Evolutionary conservation across 208 protist genomes (phyloP), one percentile per base, ranked within the genome.

Genomic region (Blastocrithidia nonstop): DNA sequence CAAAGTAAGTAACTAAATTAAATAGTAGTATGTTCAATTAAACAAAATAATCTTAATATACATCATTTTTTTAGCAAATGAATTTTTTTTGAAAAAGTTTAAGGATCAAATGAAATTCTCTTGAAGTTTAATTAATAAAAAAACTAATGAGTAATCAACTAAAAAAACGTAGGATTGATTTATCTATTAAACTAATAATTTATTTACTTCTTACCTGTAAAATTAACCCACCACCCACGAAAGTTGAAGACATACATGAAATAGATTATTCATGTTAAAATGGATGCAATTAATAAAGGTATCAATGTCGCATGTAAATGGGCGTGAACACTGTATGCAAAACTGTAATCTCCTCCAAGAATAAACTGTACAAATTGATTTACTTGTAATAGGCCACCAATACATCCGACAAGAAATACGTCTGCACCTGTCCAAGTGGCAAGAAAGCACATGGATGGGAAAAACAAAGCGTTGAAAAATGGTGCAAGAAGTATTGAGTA

Each of bases 371-470:
- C 61, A 45, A 97, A 95, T 42, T 90, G 88, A 7, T 74, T 61
- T 3, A 96, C 50, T 63, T 97, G 81, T 17, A 96, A 39, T 8
- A 96, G 63, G 1, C 88, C 87, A 7, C 76, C 71, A 15, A 95
- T 37, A 37, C 94, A 81, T 20, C 72, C 77, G 1, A 96, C 25
- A 11, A 95, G 43, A 39, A 96, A 68, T 5, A 90, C 93, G 44
- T 97, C 88, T 2, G 77, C 57, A 0, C 71, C 75, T 15, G 71
- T 78, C 93, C 94, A 97, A 22, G 94, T 90, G n/a, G 85, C 68
- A 4, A 94, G 22, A 23, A 82, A 63, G 4, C 32, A 6, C 16
- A 8, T 45, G 0, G 37, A 21, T 1, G 45, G 50, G 29, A 56
- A 66, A 6, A 59, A 23, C 2, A 52, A 13, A n/a, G 51, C 38